A percentile compares a stretch with the other conserved stretches of the same genome.
phyloP scores from a whole-genome alignment of 768 basidiomycete genomes.

The Chiua virens region DNA sequence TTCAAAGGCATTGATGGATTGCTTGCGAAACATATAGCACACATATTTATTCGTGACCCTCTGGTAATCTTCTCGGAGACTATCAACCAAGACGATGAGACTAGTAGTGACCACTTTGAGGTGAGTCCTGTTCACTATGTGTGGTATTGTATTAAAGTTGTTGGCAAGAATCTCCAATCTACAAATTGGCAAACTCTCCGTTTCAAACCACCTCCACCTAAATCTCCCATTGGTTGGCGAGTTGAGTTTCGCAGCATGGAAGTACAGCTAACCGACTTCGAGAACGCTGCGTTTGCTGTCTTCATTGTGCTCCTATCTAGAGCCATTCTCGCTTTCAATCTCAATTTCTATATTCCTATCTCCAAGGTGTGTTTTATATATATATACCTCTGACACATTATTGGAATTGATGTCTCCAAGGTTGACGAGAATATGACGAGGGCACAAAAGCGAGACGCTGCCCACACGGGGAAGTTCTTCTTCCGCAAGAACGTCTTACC shows the following conservation, averaged over 20 bases:
- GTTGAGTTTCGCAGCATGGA: conserved; percentile 99
- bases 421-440: conserved; percentile 96
- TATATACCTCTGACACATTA: neutral
- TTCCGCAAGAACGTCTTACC: conserved; percentile 88
- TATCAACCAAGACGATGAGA: conserved; percentile 85
- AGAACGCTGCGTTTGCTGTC: conserved; percentile 95
- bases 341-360: conserved; percentile 96
- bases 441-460: conserved; percentile 84
- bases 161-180: conserved; percentile 88
- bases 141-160: neutral
- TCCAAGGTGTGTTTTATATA: conserved; percentile 64
- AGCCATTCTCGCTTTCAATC: conserved; percentile 85
- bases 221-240: conserved; percentile 93
- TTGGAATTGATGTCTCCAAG: conserved; percentile 39
- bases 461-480: conserved; percentile 71
- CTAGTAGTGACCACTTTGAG: conserved; percentile 95
- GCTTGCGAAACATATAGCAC: conserved; percentile 88
- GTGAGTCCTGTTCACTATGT: conserved; percentile 37
- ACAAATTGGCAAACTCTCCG: conserved; percentile 99
- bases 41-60: conserved; percentile 97
- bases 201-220: conserved; percentile 96
- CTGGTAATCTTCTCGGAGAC: conserved; percentile 94
- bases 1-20: conserved; percentile 76
- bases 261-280: conserved; percentile 97
- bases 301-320: conserved; percentile 94